Percentiles rank a stretch among this genome's conserved stretches.
Evolutionary conservation across 495 filamentous ascomycete genomes (phyloP).

Genomic region (Podospora pseudopauciseta): DNA sequence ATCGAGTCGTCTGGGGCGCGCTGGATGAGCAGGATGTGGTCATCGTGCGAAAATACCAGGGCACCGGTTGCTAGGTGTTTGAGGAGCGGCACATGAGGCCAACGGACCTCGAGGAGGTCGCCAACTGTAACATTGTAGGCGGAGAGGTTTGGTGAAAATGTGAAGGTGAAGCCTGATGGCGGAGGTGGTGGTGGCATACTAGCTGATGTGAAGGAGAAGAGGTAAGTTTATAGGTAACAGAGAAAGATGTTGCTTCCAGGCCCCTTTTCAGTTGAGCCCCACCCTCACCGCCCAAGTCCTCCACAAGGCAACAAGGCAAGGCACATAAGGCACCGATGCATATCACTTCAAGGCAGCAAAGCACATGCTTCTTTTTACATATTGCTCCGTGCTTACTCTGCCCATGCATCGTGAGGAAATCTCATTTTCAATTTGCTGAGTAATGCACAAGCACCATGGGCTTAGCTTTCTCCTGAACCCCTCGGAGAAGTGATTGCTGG

Average conservation of each 20-base stretch:
- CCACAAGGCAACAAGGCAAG: background rate
- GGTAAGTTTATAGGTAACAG: background rate
- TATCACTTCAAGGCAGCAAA: too few relatives aligned
- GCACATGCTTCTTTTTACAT: background rate
- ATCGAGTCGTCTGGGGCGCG: constrained; percentile 49
- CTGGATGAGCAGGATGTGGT: constrained; percentile 47
- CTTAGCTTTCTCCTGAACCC: background rate
- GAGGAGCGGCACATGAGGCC: constrained; percentile 13
- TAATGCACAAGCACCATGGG: background rate
- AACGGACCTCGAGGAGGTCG: constrained; percentile 25
- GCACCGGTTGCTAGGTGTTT: constrained; percentile 33
- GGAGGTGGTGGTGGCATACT: constrained; percentile 7
- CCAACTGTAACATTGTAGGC: constrained; percentile 25
- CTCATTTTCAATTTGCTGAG: background rate
- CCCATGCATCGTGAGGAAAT: background rate
- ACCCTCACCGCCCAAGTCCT: background rate
- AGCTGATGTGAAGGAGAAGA: background rate
- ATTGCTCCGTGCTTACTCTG: background rate
- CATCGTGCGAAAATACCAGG: constrained; percentile 35
- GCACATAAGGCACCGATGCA: background rate
- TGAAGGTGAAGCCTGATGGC: constrained; percentile 27
- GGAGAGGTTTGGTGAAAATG: constrained; percentile 22
- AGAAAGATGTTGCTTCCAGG: too few relatives aligned
- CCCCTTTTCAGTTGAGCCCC: background rate
- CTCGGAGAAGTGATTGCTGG: background rate